Conservation (phyloP, 352 stramenopile species). For the Globisporangium nodosum region DNA sequence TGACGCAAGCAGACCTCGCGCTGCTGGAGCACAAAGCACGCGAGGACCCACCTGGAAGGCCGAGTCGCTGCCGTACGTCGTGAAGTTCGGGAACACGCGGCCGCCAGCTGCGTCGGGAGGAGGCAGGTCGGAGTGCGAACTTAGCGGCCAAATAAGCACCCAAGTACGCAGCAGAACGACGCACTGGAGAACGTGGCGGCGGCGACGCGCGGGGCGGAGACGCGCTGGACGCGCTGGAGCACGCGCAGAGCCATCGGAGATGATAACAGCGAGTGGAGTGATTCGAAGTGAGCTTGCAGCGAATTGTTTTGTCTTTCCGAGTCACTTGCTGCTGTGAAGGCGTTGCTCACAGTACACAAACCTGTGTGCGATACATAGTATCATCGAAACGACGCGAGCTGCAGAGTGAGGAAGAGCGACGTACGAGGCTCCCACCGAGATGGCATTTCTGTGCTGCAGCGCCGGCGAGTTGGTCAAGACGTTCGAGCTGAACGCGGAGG, state of each 20-base stretch:
- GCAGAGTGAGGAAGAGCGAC: neutral
- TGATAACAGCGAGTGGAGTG: neutral
- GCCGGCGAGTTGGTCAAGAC: conserved; percentile 49
- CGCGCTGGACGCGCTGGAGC: conserved; percentile 20
- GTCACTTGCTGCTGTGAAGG: too few species aligned
- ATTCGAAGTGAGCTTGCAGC: neutral
- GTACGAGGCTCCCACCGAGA: neutral
- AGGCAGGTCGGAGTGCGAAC: neutral
- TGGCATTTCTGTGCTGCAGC: conserved; percentile 54
- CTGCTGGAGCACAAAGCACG: neutral
- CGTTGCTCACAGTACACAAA: too few species aligned
- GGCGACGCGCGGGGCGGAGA: conserved; percentile 7
- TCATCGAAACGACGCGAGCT: neutral
- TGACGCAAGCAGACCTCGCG: neutral
- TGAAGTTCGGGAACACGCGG: conserved; percentile 76
- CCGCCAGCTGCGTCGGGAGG: conserved; percentile 21
- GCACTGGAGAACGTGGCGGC: conserved; percentile 24
- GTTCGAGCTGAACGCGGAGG: conserved; percentile 48
- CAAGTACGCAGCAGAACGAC: neutral
- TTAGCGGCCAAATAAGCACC: neutral
- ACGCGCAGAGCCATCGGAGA: conserved; percentile 21
- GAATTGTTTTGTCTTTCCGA: too few species aligned
- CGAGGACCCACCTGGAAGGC: conserved; percentile 46
- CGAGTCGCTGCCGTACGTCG: conserved; percentile 61
- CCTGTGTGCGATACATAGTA: too few species aligned